phyloP scores from a whole-genome alignment of 73 alveolate genomes.

The Tetrahymena elliotti region DNA sequence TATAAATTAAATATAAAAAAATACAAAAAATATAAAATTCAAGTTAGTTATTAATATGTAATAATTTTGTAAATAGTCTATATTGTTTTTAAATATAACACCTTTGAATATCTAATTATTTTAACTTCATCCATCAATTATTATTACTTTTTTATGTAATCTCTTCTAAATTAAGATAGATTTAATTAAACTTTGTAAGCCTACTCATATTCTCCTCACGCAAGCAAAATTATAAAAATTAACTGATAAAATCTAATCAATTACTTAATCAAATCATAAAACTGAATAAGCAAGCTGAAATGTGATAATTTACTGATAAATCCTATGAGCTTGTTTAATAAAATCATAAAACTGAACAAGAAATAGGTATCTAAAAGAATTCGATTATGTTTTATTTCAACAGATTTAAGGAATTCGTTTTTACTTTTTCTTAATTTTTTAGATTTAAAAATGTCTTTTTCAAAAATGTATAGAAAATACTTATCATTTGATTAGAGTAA shows the following conservation, averaged over 20 bases:
- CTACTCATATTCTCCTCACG: background rate
- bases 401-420: background rate
- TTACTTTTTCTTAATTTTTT: too few relatives aligned
- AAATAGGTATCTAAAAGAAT: background rate
- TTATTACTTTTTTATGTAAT: background rate
- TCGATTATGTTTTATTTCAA: background rate
- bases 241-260: background rate
- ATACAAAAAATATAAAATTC: background rate
- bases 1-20: too few relatives aligned
- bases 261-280: background rate
- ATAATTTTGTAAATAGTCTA: background rate
- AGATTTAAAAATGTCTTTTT: background rate
- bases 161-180: background rate
- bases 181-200: background rate
- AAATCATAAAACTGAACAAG: background rate
- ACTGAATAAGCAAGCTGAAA: background rate
- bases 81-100: background rate
- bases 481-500: too few relatives aligned
- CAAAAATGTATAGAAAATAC: too few relatives aligned
- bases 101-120: too few relatives aligned
- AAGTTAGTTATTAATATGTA: background rate
- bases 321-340: background rate
- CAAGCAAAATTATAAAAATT: background rate
- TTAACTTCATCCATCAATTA: too few relatives aligned
- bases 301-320: background rate